Evolutionary conservation across 148 eudicot species (phyloP), one percentile per base, ranked within the genome.

Genomic region (Amaranthus cruentus): DNA sequence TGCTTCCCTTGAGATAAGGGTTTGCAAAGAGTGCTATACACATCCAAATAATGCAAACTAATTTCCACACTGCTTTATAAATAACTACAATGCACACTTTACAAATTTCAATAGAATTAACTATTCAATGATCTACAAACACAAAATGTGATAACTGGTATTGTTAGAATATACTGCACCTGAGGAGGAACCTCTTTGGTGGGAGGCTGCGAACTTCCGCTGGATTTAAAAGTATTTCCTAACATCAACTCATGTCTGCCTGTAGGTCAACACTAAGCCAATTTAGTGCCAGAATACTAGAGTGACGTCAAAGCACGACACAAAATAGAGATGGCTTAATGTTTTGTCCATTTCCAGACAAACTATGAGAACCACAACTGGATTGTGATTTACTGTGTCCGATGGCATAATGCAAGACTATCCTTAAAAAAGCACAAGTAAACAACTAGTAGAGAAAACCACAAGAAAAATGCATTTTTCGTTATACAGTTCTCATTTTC

Each of bases 181-280:
- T 89, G 85, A 9, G 98, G 96, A 68, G 88, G 83, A 79, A 91
- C 85, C 84, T 94, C 97, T 77, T 86, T 83, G 71, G 80, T 80
- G 75, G 93, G 98, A 73, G 98, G 87, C 75, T 63, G 76, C 77
- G 70, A 80, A 69, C 75, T 81, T 69, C 79, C 83, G 69, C 78
- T 83, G 42, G 82, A 82, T 47, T 77, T 71, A 75, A 94, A 94
- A 65, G 98, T 88, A 79, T 76, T 86, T 71, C 98, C 97, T 81
- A 94, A 85, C 71, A 72, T 80, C 74, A 91, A 82, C 81, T 94
- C 98, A 80, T 88, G 90, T 79, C 91, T 90, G 79, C 81, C 97
- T 91, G 77, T 57, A 74, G 69, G 86, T 61, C 21, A 21, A 58
- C 47, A 67, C 67, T 74, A 68, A 18, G 15, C 15, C 7, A 79